phyloP scores from a whole-genome alignment of 1,139 yeast species.

The Pichia sp. region DNA sequence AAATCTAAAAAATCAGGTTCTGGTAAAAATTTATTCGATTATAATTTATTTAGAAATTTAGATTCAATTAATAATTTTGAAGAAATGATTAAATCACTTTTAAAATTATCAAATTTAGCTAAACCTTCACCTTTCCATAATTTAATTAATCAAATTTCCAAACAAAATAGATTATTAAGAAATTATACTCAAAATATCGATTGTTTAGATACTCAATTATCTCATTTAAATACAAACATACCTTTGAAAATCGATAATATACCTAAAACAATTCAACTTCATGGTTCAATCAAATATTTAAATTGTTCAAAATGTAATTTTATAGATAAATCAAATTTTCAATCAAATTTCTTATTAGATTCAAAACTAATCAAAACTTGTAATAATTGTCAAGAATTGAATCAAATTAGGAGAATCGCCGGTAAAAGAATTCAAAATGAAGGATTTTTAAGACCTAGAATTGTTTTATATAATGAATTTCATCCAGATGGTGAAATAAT shows the following conservation, averaged over 20 bases:
- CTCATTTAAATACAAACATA: constrained; percentile 40
- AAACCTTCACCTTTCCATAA: constrained; percentile 69
- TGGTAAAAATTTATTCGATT: constrained; percentile 78
- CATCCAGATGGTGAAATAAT: constrained; percentile 84
- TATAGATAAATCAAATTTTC: constrained; percentile 33
- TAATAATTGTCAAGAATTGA: constrained; percentile 50
- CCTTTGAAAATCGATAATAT: constrained; percentile 35
- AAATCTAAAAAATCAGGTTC: constrained; percentile 33
- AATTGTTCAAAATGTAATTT: constrained; percentile 71
- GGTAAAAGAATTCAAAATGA: constrained; percentile 73
- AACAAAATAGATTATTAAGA: constrained; percentile 56
- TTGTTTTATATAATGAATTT: constrained; percentile 77
- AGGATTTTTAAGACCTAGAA: constrained; percentile 73
- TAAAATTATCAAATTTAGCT: constrained; percentile 48
- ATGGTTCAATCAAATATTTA: constrained; percentile 66
- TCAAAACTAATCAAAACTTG: constrained; percentile 39
- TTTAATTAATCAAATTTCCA: constrained; percentile 51
- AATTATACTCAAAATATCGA: constrained; percentile 76
- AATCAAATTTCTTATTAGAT: constrained; percentile 10
- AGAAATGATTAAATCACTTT: constrained; percentile 60
- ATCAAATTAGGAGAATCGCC: constrained; percentile 40
- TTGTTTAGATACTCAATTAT: constrained; percentile 36
- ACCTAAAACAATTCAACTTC: constrained; percentile 63
- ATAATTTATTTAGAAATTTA: constrained; percentile 64
- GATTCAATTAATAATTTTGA: constrained; percentile 60